Evolutionary conservation across 164 flowering plant species (phyloP), one percentile per base, ranked within the genome.

Genomic region (Akebia trifoliata): DNA sequence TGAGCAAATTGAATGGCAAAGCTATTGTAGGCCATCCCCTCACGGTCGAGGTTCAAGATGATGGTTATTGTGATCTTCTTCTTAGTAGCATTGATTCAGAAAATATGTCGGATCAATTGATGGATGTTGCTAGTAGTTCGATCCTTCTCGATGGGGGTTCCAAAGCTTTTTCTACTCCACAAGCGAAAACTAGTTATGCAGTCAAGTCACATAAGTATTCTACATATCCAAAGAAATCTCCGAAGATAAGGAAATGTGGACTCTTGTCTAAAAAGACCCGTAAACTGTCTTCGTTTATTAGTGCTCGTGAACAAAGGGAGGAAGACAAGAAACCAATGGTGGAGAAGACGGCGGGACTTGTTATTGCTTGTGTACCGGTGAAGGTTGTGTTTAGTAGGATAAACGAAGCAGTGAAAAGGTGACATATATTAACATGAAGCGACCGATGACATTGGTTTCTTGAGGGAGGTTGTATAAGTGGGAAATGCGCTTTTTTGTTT

Each of bases 301-400:
- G 74, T 48, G 60, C 60, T 38, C 74, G 66, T 0, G 75, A 64
- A 54, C 71, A 12, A 9, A 65, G 51, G 18, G 73, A 62, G 54
- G 72, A 53, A 8, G 64, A 63, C 53, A 69, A 62, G 56, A 76
- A 80, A 32, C 62, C 59, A 2, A 53, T 67, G 42, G 71, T 67
- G 36, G 80, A 72, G 65, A 82, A 80, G 61, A 66, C 68, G 6
- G 72, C 60, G 46, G 76, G 69, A 32, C 75, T 81, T 43, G 76
- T 76, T 15, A 54, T 81, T 37, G 77, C 95, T 37, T 89, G 98
- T 70, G 67, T 92, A 15, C 95, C 98, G 6, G 45, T 92, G 38
- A 88, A 81, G 31, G 64, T 83, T 60, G 98, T 92, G 2, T 89
- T 92, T 56, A 85, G 90, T 67, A 78, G 98, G 75, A 74, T 92